Conservation (phyloP, 139 green algal genomes). For the Chlorella sp. region DNA sequence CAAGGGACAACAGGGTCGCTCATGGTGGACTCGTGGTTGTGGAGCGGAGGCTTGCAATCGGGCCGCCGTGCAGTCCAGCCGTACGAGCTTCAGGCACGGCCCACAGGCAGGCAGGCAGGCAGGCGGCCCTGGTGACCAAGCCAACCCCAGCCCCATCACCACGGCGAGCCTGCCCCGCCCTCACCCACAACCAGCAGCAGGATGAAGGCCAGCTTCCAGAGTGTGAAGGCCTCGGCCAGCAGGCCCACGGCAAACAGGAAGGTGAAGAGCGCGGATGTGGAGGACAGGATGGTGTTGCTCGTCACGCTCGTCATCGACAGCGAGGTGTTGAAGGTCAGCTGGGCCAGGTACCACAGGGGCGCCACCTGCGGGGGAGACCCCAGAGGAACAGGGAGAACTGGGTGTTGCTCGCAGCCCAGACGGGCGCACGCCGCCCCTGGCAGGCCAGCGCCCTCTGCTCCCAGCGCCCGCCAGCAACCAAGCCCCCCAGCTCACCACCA, state of each 20-base stretch:
- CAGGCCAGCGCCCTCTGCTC: too few species aligned
- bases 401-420: too few species aligned
- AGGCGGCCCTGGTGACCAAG: neutral
- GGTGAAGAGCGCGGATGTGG: constrained; percentile 90
- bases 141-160: neutral
- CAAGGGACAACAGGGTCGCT: neutral
- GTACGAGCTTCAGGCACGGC: neutral
- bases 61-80: too few species aligned
- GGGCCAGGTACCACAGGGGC: constrained; percentile 92
- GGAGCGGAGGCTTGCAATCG: too few species aligned
- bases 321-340: constrained; percentile 91
- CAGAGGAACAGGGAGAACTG: too few species aligned
- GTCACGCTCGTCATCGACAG: constrained; percentile 90
- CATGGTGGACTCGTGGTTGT: neutral
- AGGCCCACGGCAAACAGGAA: constrained; percentile 72
- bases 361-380: constrained; percentile 48
- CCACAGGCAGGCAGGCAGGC: neutral
- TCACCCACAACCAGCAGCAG: constrained; percentile 73
- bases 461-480: too few species aligned
- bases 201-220: constrained; percentile 76
- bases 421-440: too few species aligned
- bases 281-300: constrained; percentile 94
- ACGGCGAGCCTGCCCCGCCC: neutral
- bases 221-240: constrained; percentile 63
- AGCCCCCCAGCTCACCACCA: too few species aligned